phyloP scores from a whole-genome alignment of 441 rosid species.

The Mallotus japonicus region DNA sequence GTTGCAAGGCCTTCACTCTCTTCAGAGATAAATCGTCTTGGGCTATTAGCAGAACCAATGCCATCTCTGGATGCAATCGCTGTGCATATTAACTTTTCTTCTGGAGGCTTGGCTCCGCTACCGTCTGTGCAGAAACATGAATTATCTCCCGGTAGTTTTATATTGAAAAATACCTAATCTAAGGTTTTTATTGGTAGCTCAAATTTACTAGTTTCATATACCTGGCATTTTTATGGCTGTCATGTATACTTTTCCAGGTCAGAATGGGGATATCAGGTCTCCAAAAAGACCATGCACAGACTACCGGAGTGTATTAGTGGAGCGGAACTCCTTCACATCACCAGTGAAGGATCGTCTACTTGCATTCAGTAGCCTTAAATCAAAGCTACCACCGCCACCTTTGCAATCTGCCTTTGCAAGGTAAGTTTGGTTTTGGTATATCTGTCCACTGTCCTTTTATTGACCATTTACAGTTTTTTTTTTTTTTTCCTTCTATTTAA shows the following conservation, averaged over 20 bases:
- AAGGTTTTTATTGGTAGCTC: neutral
- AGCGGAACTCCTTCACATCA: slow-evolving; percentile 85
- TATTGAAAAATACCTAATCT: neutral
- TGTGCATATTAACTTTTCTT: slow-evolving; percentile 58
- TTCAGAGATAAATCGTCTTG: slow-evolving; percentile 67
- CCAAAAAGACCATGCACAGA: slow-evolving; percentile 76
- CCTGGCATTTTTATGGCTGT: neutral
- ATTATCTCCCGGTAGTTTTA: slow-evolving; percentile 45
- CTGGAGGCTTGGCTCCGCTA: slow-evolving; percentile 47
- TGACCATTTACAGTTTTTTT: slow-evolving; percentile 5
- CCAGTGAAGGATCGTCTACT: slow-evolving; percentile 91
- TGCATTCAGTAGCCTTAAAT: slow-evolving; percentile 58
- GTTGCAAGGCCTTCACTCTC: slow-evolving; percentile 83
- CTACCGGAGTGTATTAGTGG: slow-evolving; percentile 83
- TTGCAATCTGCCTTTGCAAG: slow-evolving; percentile 99
- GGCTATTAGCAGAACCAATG: slow-evolving; percentile 95
- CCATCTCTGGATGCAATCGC: slow-evolving; percentile 96
- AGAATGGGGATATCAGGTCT: slow-evolving; percentile 78
- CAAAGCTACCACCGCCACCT: slow-evolving; percentile 79
- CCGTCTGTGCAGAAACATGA: slow-evolving; percentile 66
- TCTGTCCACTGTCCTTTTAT: slow-evolving; percentile 18
- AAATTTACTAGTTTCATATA: neutral
- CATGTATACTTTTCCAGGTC: slow-evolving; percentile 51
- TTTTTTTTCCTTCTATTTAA: neutral
- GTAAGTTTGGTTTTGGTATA: slow-evolving; percentile 36